phyloP scores from a whole-genome alignment of 768 basidiomycete species.

The Pisolithus sp. region DNA sequence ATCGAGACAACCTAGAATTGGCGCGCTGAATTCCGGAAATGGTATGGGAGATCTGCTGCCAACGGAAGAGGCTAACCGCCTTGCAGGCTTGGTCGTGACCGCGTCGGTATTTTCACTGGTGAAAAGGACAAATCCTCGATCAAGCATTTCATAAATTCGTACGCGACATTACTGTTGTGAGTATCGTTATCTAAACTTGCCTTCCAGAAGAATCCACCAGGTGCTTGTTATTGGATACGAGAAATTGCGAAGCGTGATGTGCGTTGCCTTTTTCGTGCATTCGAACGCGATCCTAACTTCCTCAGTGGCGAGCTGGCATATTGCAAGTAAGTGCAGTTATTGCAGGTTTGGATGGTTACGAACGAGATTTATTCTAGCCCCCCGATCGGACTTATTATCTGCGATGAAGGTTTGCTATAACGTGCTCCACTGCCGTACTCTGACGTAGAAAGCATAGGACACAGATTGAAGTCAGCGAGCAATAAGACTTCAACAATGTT shows the following conservation, averaged over 20 bases:
- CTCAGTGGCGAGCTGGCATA: constrained; percentile 49
- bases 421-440: background rate
- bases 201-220: constrained; percentile 60
- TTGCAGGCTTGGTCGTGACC: constrained; percentile 47
- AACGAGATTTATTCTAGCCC: constrained; percentile 43
- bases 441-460: constrained; percentile 44
- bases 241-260: constrained; percentile 79
- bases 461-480: constrained; percentile 86
- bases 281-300: constrained; percentile 1
- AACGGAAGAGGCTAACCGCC: background rate
- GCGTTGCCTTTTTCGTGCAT: constrained; percentile 22
- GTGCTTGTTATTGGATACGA: constrained; percentile 96
- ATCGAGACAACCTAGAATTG: constrained; percentile 59
- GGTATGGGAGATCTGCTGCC: constrained; percentile 45
- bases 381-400: constrained; percentile 87
- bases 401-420: constrained; percentile 73
- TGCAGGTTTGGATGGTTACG: background rate
- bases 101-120: constrained; percentile 52
- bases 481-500: constrained; percentile 90
- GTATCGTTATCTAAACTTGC: background rate
- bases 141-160: constrained; percentile 73
- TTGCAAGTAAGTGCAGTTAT: constrained; percentile 47
- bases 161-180: constrained; percentile 19
- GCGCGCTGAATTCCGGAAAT: constrained; percentile 93
- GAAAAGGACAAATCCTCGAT: constrained; percentile 52